phyloP scores from a whole-genome alignment of 2,329 filamentous ascomycete species.

The Xylariaceae sp. region DNA sequence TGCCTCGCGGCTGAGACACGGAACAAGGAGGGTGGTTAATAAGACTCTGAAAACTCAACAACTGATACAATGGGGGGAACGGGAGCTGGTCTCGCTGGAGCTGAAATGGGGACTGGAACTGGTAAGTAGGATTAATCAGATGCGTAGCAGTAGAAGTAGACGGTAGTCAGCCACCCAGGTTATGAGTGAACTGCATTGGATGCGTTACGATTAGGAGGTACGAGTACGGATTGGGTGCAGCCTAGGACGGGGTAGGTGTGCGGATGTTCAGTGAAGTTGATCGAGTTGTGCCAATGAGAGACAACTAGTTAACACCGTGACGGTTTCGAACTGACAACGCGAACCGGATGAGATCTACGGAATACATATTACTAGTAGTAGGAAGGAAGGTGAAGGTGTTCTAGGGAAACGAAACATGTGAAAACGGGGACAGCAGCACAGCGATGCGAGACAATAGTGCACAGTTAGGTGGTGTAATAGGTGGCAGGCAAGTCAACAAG shows the following conservation, averaged over 20 bases:
- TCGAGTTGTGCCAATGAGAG: constrained; percentile 5
- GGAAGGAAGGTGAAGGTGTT: background rate
- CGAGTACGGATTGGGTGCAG: background rate
- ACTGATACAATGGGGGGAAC: background rate
- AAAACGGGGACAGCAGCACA: background rate
- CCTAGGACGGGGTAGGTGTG: no score
- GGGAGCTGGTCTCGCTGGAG: no score
- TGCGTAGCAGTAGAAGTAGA: no score
- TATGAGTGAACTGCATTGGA: no score
- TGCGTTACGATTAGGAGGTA: background rate
- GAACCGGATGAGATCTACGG: background rate
- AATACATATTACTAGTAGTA: background rate
- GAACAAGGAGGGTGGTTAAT: background rate
- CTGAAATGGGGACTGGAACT: no score
- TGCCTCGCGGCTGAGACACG: background rate
- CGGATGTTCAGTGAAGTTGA: no score
- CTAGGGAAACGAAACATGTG: background rate
- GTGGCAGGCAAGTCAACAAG: background rate
- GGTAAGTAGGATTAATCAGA: no score
- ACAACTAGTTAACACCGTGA: background rate
- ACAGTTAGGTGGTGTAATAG: background rate
- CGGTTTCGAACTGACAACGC: background rate
- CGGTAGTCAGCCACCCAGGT: no score
- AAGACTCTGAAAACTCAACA: background rate
- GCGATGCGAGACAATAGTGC: background rate